Conservation (phyloP, 345 rosid species). For the Populus ilicifolia region DNA sequence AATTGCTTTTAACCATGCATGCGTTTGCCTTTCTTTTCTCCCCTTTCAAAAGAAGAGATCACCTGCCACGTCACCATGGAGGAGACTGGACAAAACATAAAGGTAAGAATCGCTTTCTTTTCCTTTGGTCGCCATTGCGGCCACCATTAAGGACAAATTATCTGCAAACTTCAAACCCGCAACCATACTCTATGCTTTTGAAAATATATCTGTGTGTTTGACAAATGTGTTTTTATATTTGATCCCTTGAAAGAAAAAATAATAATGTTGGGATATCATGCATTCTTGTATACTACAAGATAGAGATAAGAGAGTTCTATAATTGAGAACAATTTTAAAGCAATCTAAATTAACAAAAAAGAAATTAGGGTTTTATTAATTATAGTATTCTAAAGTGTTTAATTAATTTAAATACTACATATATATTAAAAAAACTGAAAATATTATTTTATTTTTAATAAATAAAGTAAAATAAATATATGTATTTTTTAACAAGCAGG, state of each 20-base stretch:
- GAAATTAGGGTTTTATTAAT: too few relatives aligned
- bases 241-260: neutral
- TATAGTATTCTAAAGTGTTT: too few relatives aligned
- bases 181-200: neutral
- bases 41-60: neutral
- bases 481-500: too few relatives aligned
- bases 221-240: neutral
- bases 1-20: constrained; percentile 14
- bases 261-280: too few relatives aligned
- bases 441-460: too few relatives aligned
- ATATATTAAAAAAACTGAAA: too few relatives aligned
- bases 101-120: neutral
- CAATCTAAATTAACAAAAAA: too few relatives aligned
- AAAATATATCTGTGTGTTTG: too few relatives aligned
- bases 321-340: neutral
- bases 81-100: neutral
- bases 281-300: too few relatives aligned
- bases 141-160: neutral
- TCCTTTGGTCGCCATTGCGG: neutral
- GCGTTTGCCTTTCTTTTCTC: neutral
- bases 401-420: too few relatives aligned
- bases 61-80: neutral
- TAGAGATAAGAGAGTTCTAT: too few relatives aligned
- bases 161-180: neutral
- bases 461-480: too few relatives aligned